Evolutionary conservation across 371 early-diverging fungal genomes (phyloP).

Genomic region (Mortierella sp.): DNA sequence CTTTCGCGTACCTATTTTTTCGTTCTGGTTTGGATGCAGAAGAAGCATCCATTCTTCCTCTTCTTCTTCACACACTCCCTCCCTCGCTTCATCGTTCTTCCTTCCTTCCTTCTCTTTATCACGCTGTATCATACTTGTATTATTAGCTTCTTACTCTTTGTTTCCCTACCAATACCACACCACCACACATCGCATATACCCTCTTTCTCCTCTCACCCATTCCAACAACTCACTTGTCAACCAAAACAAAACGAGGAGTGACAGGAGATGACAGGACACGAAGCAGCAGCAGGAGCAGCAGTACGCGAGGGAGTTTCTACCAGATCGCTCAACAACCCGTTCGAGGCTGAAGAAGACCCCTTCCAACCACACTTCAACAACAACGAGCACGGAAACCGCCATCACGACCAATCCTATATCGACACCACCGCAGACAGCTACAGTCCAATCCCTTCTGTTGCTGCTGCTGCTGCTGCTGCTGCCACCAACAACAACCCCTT

Average conservation of each 20-base stretch:
- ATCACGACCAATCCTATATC: constrained; percentile 23
- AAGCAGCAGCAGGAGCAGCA: not conserved
- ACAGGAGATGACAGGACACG: not conserved
- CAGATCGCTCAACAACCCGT: not conserved
- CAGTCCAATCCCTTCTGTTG: not conserved
- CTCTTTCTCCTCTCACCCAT: not conserved
- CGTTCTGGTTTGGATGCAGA: constrained; percentile 6
- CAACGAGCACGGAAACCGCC: constrained; percentile 15
- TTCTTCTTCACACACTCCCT: not conserved
- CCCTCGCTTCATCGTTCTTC: constrained; percentile 4
- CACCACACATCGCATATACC: too few species aligned
- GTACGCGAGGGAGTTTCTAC: not conserved
- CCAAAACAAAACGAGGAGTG: not conserved
- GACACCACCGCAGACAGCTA: constrained; percentile 39
- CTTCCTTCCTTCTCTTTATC: not conserved
- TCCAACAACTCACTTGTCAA: not conserved
- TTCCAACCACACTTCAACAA: not conserved
- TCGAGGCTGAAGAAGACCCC: constrained; percentile 22
- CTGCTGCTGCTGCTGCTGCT: not conserved
- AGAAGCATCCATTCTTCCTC: constrained; percentile 1
- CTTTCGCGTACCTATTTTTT: not conserved
- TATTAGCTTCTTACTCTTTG: not conserved
- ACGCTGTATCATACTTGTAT: not conserved
- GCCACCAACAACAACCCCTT: constrained; percentile 14
- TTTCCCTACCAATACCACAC: too few species aligned